phyloP scores from a whole-genome alignment of 2,329 filamentous ascomycete genomes.

The Colletotrichum phormii region DNA sequence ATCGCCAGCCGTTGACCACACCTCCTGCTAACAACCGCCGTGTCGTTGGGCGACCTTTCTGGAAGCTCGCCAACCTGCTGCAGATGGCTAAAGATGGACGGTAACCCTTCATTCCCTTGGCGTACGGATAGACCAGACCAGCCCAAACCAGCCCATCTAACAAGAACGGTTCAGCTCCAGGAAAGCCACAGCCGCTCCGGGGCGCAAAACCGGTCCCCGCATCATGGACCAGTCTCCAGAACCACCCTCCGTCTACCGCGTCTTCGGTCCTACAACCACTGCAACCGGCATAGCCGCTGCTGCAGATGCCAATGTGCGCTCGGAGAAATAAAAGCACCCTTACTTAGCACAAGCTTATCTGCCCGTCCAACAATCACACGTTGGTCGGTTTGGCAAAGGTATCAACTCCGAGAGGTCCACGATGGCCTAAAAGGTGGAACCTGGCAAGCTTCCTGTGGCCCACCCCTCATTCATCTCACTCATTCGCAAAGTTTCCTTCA shows the following conservation, averaged over 20 bases:
- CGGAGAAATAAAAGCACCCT: conserved; percentile 16
- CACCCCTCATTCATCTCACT: conserved; percentile 4
- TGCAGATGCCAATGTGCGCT: conserved; percentile 28
- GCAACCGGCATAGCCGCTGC: conserved; percentile 24
- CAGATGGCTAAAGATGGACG: conserved; percentile 25
- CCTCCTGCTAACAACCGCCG: background rate
- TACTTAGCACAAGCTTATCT: conserved; percentile 11
- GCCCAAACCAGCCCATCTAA: background rate
- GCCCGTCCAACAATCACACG: conserved; percentile 30
- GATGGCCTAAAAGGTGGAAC: conserved; percentile 9
- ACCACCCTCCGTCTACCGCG: conserved; percentile 1
- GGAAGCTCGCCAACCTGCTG: conserved; percentile 15
- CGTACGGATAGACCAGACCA: background rate
- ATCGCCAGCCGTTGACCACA: conserved; percentile 5
- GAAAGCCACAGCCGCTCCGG: conserved; percentile 1
- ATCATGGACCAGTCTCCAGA: background rate
- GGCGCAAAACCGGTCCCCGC: conserved; percentile 1
- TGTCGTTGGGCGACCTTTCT: conserved; percentile 20
- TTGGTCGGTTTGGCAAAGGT: conserved; percentile 13
- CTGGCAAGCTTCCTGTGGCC: background rate
- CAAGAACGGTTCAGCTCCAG: background rate
- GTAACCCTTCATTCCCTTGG: background rate
- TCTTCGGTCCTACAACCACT: conserved; percentile 10
- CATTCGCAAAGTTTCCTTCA: conserved; percentile 12
- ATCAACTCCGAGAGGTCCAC: conserved; percentile 32